Conservation (phyloP, 805 yeast species). For the Yarrowia divulgata region DNA sequence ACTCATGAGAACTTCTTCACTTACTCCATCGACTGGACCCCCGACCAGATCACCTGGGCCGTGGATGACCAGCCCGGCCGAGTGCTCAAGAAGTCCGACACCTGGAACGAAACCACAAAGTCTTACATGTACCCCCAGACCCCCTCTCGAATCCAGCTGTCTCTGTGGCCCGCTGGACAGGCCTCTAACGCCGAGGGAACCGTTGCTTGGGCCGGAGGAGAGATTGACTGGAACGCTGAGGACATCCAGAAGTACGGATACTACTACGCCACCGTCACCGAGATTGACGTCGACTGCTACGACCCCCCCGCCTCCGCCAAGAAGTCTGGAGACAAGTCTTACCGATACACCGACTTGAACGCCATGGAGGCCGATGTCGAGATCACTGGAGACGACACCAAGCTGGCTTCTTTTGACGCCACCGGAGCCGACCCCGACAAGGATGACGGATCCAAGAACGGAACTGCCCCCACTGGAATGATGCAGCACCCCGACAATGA, state of each 20-base stretch:
- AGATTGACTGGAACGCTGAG: conserved; percentile 76
- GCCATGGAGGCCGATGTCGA: conserved; percentile 57
- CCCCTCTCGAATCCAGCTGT: conserved; percentile 82
- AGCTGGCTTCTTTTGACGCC: conserved; percentile 65
- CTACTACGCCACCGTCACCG: conserved; percentile 69
- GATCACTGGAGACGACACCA: conserved; percentile 68
- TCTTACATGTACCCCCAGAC: conserved; percentile 85
- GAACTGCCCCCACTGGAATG: conserved; percentile 41
- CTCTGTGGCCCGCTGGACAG: conserved; percentile 64
- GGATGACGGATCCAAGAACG: conserved; percentile 40
- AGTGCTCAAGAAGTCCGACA: conserved; percentile 63
- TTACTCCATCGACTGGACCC: conserved; percentile 82
- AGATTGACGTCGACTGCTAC: conserved; percentile 70
- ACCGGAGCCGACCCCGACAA: conserved; percentile 64
- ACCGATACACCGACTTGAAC: conserved; percentile 62
- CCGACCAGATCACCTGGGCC: conserved; percentile 72
- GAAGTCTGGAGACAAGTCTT: conserved; percentile 58
- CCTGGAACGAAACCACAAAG: conserved; percentile 64
- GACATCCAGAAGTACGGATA: conserved; percentile 83
- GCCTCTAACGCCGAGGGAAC: conserved; percentile 64
- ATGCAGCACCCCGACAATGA: conserved; percentile 37
- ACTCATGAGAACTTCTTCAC: conserved; percentile 76
- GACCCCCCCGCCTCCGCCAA: conserved; percentile 68
- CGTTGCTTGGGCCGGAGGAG: conserved; percentile 88
- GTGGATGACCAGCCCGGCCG: conserved; percentile 74